Percentiles rank a stretch among this genome's conserved stretches.
phyloP scores from a whole-genome alignment of 2,329 filamentous ascomycete species.

The Stemphylium vesicarium region DNA sequence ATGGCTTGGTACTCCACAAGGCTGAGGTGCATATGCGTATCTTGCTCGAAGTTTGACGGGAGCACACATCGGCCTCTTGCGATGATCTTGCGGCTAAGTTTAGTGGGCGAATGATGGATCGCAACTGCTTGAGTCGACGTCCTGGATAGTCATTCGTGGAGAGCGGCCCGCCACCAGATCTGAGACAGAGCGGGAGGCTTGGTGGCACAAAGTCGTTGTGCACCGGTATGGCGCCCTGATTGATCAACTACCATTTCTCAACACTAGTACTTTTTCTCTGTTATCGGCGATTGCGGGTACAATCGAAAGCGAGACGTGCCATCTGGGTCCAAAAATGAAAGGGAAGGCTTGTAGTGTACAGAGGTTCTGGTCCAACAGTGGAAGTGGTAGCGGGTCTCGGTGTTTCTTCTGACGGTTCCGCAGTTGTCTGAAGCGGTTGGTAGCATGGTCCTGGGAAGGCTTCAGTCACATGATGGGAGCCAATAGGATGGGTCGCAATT shows the following conservation, averaged over 20 bases:
- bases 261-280: background rate
- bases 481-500: slow-evolving; percentile 11
- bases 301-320: background rate
- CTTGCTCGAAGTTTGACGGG: slow-evolving; percentile 4
- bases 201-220: slow-evolving; percentile 13
- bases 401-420: background rate
- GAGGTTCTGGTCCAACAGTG: background rate
- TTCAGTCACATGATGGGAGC: slow-evolving; percentile 28
- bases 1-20: slow-evolving; percentile 15
- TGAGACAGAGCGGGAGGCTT: slow-evolving; percentile 23
- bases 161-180: slow-evolving; percentile 20
- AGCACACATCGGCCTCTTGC: background rate
- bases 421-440: slow-evolving; percentile 3
- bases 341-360: background rate
- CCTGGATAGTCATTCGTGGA: slow-evolving; percentile 8
- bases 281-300: background rate
- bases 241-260: background rate
- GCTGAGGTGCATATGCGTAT: slow-evolving; percentile 18
- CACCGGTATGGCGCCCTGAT: background rate
- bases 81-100: slow-evolving; percentile 7
- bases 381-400: background rate
- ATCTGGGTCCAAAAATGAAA: background rate
- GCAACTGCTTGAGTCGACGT: background rate
- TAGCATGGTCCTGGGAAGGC: slow-evolving; percentile 1
- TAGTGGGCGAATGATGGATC: slow-evolving; percentile 4